A percentile compares a stretch with the other conserved stretches of the same genome.
These are phyloP conservation scores for Brettanomyces anomalus DNA, from an alignment of 805 yeast genomes.

Conservation along the genomic window DNA sequence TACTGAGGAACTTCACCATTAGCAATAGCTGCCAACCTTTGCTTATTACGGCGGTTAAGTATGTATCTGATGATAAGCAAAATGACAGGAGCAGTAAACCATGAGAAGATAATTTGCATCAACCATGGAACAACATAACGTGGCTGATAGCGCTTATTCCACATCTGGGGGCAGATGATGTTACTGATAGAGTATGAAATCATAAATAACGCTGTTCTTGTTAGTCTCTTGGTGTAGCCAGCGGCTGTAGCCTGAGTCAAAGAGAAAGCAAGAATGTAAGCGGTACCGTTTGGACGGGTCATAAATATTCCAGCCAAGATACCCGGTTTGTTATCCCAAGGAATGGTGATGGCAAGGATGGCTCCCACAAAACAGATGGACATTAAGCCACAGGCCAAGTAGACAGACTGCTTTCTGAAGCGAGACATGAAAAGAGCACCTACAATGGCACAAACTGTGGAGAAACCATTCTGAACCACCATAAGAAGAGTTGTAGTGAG, in stretches of 20 bases:
- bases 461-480: constrained; percentile 17
- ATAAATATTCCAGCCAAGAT: constrained; percentile 26
- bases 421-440: constrained; percentile 11
- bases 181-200: constrained; percentile 38
- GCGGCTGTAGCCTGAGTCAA: constrained; percentile 29
- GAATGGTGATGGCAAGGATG: constrained; percentile 32
- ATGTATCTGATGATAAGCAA: constrained; percentile 33
- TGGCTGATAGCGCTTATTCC: constrained; percentile 40
- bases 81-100: constrained; percentile 33
- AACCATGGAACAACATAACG: constrained; percentile 38
- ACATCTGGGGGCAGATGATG: constrained; percentile 44
- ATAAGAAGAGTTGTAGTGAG: constrained; percentile 14
- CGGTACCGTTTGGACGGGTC: constrained; percentile 7
- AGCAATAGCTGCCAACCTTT: constrained; percentile 23
- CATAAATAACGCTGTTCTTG: constrained; percentile 37
- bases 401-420: constrained; percentile 20
- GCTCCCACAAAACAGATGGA: constrained; percentile 36
- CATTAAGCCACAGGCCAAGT: constrained; percentile 27
- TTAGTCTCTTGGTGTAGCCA: constrained; percentile 41
- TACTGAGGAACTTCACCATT: constrained; percentile 11
- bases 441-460: constrained; percentile 12
- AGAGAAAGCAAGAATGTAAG: constrained; percentile 19
- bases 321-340: constrained; percentile 32
- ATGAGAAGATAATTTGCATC: constrained; percentile 40
- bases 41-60: constrained; percentile 21